Evolutionary conservation across 495 filamentous ascomycete genomes (phyloP).

Genomic region (Neurospora sp.): DNA sequence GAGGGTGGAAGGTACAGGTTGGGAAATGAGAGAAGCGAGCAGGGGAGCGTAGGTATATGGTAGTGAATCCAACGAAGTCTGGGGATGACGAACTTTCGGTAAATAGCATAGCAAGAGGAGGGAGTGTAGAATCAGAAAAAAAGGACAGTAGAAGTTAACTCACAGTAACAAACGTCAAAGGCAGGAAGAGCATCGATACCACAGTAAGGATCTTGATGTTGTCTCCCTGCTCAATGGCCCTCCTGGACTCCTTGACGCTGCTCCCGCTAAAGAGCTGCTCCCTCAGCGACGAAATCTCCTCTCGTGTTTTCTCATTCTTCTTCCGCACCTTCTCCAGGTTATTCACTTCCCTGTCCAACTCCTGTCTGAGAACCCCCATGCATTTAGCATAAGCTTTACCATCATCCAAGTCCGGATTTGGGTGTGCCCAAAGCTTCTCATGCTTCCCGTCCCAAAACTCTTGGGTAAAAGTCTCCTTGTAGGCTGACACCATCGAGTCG

Average conservation of each 20-base stretch:
- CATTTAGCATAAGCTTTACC: slow-evolving; percentile 7
- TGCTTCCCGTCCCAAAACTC: slow-evolving; percentile 42
- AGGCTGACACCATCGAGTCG: slow-evolving; percentile 39
- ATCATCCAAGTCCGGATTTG: slow-evolving; percentile 3
- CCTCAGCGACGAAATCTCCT: slow-evolving; percentile 21
- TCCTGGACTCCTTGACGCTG: slow-evolving; percentile 20
- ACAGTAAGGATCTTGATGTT: slow-evolving; percentile 32
- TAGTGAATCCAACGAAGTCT: not conserved
- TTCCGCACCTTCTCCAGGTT: slow-evolving; percentile 14
- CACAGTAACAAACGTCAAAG: slow-evolving; percentile 30
- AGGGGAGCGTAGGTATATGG: not conserved
- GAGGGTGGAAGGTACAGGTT: not conserved
- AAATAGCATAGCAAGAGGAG: not conserved
- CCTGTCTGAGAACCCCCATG: slow-evolving; percentile 13
- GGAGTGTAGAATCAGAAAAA: not conserved
- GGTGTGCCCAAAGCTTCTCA: slow-evolving; percentile 29
- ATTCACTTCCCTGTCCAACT: slow-evolving; percentile 16
- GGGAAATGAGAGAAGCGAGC: not conserved
- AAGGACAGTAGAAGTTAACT: not conserved
- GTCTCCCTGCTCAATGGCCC: slow-evolving; percentile 27
- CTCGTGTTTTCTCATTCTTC: slow-evolving; percentile 19
- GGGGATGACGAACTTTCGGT: not conserved
- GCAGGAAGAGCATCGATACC: slow-evolving; percentile 33
- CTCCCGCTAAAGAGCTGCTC: slow-evolving; percentile 28
- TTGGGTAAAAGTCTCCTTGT: slow-evolving; percentile 37